Percentiles rank a stretch among this genome's conserved stretches.
phyloP scores from a whole-genome alignment of 768 basidiomycete species.

The Neoboletus subvelutipes region DNA sequence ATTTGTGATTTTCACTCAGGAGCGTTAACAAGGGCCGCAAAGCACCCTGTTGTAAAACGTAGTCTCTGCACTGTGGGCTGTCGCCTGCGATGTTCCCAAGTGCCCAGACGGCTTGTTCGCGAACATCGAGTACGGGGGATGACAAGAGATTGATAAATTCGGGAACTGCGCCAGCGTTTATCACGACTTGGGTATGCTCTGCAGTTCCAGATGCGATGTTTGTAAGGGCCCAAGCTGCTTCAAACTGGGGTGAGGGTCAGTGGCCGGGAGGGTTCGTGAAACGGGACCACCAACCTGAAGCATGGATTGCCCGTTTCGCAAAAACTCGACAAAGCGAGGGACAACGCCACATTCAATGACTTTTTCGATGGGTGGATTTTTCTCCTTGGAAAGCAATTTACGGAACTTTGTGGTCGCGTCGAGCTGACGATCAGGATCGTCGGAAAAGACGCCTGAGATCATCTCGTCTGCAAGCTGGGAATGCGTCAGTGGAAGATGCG shows the following conservation, averaged over 20 bases:
- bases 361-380: constrained; percentile 98
- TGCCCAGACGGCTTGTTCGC: constrained; percentile 99
- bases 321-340: constrained; percentile 94
- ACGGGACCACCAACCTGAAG: constrained; percentile 58
- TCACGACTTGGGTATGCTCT: constrained; percentile 97
- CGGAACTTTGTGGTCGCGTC: constrained; percentile 99
- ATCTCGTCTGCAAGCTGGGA: constrained; percentile 83
- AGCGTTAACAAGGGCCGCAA: constrained; percentile 87
- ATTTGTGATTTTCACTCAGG: constrained; percentile 94
- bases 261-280: constrained; percentile 6
- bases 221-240: constrained; percentile 97
- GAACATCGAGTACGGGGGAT: constrained; percentile 92
- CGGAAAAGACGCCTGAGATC: constrained; percentile 90
- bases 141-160: constrained; percentile 96
- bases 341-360: constrained; percentile 98
- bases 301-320: constrained; percentile 77
- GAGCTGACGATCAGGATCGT: constrained; percentile 87
- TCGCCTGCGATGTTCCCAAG: constrained; percentile 99
- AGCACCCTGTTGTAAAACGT: constrained; percentile 91
- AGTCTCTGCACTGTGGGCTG: constrained; percentile 95
- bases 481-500: constrained; percentile 8
- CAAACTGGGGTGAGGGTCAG: constrained; percentile 57
- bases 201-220: constrained; percentile 99
- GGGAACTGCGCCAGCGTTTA: constrained; percentile 90
- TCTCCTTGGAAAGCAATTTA: constrained; percentile 98